These are phyloP conservation scores for Paraphaeosphaeria sporulosa DNA, from an alignment of 2,329 filamentous ascomycete genomes.

Conservation along the genomic window DNA sequence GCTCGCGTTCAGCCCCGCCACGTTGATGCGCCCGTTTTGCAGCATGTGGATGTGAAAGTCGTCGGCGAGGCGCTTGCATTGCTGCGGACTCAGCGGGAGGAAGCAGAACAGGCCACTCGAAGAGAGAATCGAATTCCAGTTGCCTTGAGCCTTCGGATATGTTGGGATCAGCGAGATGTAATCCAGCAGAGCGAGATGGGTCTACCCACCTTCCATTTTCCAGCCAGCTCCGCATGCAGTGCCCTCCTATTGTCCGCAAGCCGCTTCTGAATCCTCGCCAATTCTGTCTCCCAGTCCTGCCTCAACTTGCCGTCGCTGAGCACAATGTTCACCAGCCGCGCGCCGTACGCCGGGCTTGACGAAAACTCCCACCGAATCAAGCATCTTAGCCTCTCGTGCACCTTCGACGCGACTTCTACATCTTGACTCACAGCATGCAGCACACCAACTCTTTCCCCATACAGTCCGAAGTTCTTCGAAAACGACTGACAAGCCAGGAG, in stretches of 20 bases:
- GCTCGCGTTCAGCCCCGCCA: conserved; percentile 30
- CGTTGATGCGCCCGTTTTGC: conserved; percentile 33
- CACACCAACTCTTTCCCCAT: conserved; percentile 47
- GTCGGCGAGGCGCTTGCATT: conserved; percentile 23
- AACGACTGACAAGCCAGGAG: conserved; percentile 49
- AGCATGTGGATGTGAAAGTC: conserved; percentile 34
- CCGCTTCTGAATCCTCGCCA: conserved; percentile 24
- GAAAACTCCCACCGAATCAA: conserved; percentile 41
- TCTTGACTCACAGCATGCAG: conserved; percentile 34
- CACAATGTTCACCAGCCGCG: conserved; percentile 33
- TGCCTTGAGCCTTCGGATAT: conserved; percentile 25
- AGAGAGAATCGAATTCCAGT: conserved; percentile 27
- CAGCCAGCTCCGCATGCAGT: conserved; percentile 19
- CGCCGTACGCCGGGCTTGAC: conserved; percentile 37
- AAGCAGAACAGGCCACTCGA: conserved; percentile 33
- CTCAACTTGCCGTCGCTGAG: conserved; percentile 20
- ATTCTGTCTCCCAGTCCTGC: conserved; percentile 22
- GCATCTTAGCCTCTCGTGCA: conserved; percentile 36
- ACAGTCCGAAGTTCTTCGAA: conserved; percentile 52
- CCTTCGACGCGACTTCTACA: conserved; percentile 23
- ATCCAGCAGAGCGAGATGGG: too few relatives aligned
- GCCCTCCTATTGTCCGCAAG: conserved; percentile 18
- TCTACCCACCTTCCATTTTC: conserved; percentile 19
- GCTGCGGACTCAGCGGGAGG: conserved; percentile 23
- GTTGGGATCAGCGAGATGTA: conserved; percentile 4